Percentiles rank a stretch among this genome's conserved stretches.
Conservation (phyloP, 1,284 basidiomycete species). For the Moniliella sp. region DNA sequence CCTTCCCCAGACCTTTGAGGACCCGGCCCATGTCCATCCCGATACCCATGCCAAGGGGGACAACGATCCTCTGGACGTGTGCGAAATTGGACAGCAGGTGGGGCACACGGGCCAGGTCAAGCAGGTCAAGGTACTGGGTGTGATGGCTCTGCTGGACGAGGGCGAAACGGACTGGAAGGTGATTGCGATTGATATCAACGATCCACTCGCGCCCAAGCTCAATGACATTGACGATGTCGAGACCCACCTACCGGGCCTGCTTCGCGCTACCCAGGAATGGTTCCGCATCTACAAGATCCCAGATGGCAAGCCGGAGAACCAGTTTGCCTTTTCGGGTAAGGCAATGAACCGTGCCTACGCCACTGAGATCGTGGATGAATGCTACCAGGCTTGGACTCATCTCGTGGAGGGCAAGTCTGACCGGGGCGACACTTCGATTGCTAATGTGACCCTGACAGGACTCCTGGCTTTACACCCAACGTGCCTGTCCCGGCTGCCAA, state of each 20-base stretch:
- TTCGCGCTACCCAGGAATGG: conserved; percentile 59
- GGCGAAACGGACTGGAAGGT: conserved; percentile 32
- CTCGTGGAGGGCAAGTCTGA: conserved; percentile 54
- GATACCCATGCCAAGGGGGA: conserved; percentile 98
- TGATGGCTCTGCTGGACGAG: conserved; percentile 65
- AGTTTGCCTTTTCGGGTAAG: conserved; percentile 97
- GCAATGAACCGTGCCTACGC: conserved; percentile 62
- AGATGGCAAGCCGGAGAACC: conserved; percentile 95
- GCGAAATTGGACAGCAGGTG: conserved; percentile 97
- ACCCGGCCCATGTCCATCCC: conserved; percentile 62
- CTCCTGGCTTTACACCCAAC: conserved; percentile 45
- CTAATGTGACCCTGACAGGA: conserved; percentile 49
- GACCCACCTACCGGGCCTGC: conserved; percentile 78
- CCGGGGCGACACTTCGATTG: conserved; percentile 17
- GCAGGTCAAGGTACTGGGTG: conserved; percentile 98
- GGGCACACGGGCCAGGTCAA: conserved; percentile 94
- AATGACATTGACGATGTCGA: conserved; percentile 99
- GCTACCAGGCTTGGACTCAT: conserved; percentile 93
- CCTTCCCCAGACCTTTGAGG: conserved; percentile 99
- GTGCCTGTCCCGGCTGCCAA: conserved; percentile 54
- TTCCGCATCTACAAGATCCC: conserved; percentile 77
- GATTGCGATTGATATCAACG: conserved; percentile 72
- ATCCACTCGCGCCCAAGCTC: conserved; percentile 82
- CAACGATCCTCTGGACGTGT: conserved; percentile 97
- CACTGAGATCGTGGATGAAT: conserved; percentile 92